phyloP scores from a whole-genome alignment of 257 asterid genomes.

The Hygrophila difformis region DNA sequence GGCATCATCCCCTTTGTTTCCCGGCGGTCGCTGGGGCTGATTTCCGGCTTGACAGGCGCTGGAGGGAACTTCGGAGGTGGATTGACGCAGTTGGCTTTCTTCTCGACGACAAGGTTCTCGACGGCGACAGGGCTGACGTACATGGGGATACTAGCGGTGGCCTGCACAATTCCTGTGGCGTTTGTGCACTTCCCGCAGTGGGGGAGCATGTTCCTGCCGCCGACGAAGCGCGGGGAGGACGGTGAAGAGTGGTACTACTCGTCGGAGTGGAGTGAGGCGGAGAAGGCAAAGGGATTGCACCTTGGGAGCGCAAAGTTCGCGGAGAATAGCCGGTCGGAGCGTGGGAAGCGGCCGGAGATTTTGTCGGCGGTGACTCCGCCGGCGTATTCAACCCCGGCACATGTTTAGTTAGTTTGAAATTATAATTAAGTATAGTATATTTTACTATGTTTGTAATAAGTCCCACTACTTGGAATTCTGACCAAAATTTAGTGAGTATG shows the following conservation, averaged over 20 bases:
- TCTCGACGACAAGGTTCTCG: slow-evolving; percentile 32
- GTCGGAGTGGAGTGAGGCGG: slow-evolving; percentile 14
- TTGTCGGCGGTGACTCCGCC: slow-evolving; percentile 16
- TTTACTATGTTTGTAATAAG: too few relatives aligned
- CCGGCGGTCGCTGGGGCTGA: slow-evolving; percentile 41
- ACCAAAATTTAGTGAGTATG: too few relatives aligned
- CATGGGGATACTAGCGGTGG: slow-evolving; percentile 50
- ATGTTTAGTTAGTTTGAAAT: too few relatives aligned
- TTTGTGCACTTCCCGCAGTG: slow-evolving; percentile 57
- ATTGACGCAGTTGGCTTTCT: slow-evolving; percentile 41
- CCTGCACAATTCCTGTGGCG: slow-evolving; percentile 37
- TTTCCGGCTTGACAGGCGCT: slow-evolving; percentile 51
- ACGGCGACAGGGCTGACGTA: slow-evolving; percentile 32
- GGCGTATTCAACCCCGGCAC: too few relatives aligned
- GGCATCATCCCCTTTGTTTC: slow-evolving; percentile 51
- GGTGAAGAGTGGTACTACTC: too few relatives aligned
- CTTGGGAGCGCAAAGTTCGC: slow-evolving; percentile 43
- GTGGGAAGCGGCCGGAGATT: slow-evolving; percentile 25
- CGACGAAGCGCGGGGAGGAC: slow-evolving; percentile 1
- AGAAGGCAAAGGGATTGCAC: slow-evolving; percentile 38
- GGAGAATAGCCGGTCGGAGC: slow-evolving; percentile 46
- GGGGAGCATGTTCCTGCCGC: slow-evolving; percentile 56
- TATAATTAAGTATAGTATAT: too few relatives aligned
- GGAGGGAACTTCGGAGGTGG: slow-evolving; percentile 59
- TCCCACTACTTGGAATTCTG: too few relatives aligned